Percentiles rank a stretch among this genome's conserved stretches.
Evolutionary conservation across 2,329 filamentous ascomycete genomes (phyloP).

Genomic region (Fusarium sp.): DNA sequence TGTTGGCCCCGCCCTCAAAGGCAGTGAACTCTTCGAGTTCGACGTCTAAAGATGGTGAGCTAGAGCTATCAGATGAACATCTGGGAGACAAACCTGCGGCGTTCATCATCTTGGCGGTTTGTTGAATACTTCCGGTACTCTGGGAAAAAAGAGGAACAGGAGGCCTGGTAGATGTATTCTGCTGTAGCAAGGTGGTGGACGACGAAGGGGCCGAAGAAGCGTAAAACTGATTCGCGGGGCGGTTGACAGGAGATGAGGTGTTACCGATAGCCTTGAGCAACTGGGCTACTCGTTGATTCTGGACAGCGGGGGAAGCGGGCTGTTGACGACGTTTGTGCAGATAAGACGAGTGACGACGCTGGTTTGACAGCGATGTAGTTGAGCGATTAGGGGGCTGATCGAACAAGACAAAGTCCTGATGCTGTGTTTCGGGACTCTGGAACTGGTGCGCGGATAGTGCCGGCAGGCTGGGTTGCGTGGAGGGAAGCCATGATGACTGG

Average conservation of each 20-base stretch:
- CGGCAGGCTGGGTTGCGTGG: slow-evolving; percentile 73
- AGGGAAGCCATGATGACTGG: slow-evolving; percentile 84
- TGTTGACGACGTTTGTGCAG: slow-evolving; percentile 60
- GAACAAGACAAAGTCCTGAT: slow-evolving; percentile 86
- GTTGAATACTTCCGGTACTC: slow-evolving; percentile 64
- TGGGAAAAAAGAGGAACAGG: slow-evolving; percentile 80
- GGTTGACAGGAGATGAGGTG: slow-evolving; percentile 65
- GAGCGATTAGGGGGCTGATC: slow-evolving; percentile 60
- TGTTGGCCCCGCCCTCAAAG: slow-evolving; percentile 65
- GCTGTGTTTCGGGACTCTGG: slow-evolving; percentile 62
- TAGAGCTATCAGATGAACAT: slow-evolving; percentile 14
- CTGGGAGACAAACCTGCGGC: slow-evolving; percentile 51
- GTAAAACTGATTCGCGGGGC: slow-evolving; percentile 73
- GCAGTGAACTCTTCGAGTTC: slow-evolving; percentile 69
- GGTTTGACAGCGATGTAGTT: slow-evolving; percentile 53
- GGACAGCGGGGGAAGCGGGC: slow-evolving; percentile 53
- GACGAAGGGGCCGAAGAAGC: slow-evolving; percentile 74
- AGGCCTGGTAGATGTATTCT: slow-evolving; percentile 67
- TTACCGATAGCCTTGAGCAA: slow-evolving; percentile 70
- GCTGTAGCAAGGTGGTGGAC: slow-evolving; percentile 67
- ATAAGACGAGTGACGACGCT: slow-evolving; percentile 60
- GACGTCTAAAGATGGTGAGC: slow-evolving; percentile 63
- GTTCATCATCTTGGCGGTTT: slow-evolving; percentile 59
- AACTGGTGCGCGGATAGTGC: slow-evolving; percentile 69
- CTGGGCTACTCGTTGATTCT: slow-evolving; percentile 70